Percentiles rank a stretch among this genome's conserved stretches.
phyloP scores from a whole-genome alignment of 371 early-diverging fungal species.

The Zopfochytrium polystomum region DNA sequence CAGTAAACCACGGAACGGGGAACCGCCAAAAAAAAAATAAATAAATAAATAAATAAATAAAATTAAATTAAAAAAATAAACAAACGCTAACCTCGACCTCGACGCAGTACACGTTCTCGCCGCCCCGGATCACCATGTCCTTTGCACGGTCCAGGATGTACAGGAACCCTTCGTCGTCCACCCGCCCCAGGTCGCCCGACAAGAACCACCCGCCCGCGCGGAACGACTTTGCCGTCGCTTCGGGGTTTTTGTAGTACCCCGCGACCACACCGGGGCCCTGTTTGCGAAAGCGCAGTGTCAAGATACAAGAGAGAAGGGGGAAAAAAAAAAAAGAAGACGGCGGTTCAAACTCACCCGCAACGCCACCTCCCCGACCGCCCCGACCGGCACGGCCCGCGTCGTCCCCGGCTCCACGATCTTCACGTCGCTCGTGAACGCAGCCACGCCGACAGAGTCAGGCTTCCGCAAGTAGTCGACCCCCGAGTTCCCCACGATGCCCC shows the following conservation, averaged over 20 bases:
- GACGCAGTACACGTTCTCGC: constrained; percentile 31
- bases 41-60: background rate
- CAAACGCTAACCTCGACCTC: constrained; percentile 18
- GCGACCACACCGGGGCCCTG: constrained; percentile 27
- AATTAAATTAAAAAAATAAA: background rate
- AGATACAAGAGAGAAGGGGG: background rate
- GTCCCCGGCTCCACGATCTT: constrained; percentile 12
- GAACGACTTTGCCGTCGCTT: constrained; percentile 16
- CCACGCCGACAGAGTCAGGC: constrained; percentile 21
- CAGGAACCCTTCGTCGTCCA: constrained; percentile 27
- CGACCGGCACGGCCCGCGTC: constrained; percentile 4
- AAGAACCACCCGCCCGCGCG: constrained; percentile 23
- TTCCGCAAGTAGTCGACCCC: constrained; percentile 17
- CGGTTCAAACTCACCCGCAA: background rate
- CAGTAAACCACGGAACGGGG: too few species aligned
- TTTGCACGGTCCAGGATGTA: constrained; percentile 31
- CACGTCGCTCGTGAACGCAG: constrained; percentile 8
- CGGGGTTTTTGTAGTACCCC: constrained; percentile 30
- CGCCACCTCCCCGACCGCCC: constrained; percentile 21
- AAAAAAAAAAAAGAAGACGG: background rate
- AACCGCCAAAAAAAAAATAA: too few species aligned
- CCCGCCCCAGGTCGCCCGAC: constrained; percentile 25
- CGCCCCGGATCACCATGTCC: constrained; percentile 34
- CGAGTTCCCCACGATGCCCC: constrained; percentile 6
- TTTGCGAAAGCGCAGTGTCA: background rate